These are phyloP conservation scores for Porpolomopsis calyptriformis DNA, from an alignment of 768 basidiomycete genomes.

Conservation along the genomic window DNA sequence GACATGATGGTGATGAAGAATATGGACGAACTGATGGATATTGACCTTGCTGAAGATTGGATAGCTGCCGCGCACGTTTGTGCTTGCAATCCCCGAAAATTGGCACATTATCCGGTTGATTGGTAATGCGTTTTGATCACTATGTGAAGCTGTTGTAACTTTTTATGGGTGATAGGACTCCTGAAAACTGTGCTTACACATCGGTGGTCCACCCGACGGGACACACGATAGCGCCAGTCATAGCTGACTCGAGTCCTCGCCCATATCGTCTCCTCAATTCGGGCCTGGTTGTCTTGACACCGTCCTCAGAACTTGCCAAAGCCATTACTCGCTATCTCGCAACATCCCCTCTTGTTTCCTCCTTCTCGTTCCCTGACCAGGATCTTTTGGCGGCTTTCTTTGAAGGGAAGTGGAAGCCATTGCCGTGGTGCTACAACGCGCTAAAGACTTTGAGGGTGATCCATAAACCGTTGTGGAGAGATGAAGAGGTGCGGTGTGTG, in stretches of 20 bases:
- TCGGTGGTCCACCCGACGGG: constrained; percentile 37
- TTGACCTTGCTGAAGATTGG: constrained; percentile 51
- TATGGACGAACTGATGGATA: constrained; percentile 67
- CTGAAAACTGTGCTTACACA: constrained; percentile 85
- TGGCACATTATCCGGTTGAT: constrained; percentile 79
- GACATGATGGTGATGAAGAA: constrained; percentile 80
- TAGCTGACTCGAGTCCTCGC: constrained; percentile 40
- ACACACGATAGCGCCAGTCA: constrained; percentile 22
- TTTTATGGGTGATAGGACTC: constrained; percentile 47
- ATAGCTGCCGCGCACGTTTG: constrained; percentile 89
- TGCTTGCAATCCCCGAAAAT: constrained; percentile 83
- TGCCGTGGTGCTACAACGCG: constrained; percentile 87
- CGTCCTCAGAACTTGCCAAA: constrained; percentile 47
- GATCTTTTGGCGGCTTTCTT: constrained; percentile 81
- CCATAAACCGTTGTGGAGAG: constrained; percentile 72
- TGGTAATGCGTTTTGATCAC: constrained; percentile 43
- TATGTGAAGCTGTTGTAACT: background rate
- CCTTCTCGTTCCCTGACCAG: constrained; percentile 76
- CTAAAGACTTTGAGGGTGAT: constrained; percentile 72
- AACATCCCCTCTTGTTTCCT: constrained; percentile 28
- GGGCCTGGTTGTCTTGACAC: constrained; percentile 77
- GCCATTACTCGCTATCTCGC: constrained; percentile 47
- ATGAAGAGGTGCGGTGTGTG: constrained; percentile 74
- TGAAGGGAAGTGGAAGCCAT: constrained; percentile 62
- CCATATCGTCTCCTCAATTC: constrained; percentile 83